Conservation (phyloP, 2,329 filamentous ascomycete genomes). For the Fusarium sp. region DNA sequence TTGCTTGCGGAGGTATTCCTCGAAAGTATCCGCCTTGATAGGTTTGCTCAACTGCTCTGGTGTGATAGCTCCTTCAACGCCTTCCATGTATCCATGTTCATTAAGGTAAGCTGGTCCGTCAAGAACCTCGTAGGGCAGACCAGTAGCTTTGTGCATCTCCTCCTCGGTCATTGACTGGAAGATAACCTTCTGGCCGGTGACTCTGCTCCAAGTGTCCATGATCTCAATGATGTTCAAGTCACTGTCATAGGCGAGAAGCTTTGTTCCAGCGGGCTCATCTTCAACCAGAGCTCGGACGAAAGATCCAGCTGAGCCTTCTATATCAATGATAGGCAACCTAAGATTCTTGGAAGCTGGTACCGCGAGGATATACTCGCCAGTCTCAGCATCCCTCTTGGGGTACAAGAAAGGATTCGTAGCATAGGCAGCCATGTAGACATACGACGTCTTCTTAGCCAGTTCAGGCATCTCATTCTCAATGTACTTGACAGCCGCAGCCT, state of each 20-base stretch:
- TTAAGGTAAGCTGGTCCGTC: conserved; percentile 47
- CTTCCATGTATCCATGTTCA: conserved; percentile 55
- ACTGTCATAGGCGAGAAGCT: conserved; percentile 56
- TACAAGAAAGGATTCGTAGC: conserved; percentile 35
- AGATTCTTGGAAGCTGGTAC: conserved; percentile 40
- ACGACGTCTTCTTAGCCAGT: conserved; percentile 52
- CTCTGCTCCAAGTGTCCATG: conserved; percentile 47
- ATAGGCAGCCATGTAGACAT: conserved; percentile 40
- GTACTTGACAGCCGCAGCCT: conserved; percentile 58
- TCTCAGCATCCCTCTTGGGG: conserved; percentile 38
- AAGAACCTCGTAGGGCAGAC: conserved; percentile 50
- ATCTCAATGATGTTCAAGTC: conserved; percentile 47
- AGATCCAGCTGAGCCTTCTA: conserved; percentile 50
- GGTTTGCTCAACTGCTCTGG: conserved; percentile 51
- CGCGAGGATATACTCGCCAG: conserved; percentile 45
- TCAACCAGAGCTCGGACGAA: conserved; percentile 57
- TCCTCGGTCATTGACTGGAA: conserved; percentile 44
- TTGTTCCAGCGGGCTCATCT: conserved; percentile 50
- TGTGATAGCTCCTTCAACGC: conserved; percentile 49
- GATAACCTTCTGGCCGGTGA: conserved; percentile 49
- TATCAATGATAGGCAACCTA: conserved; percentile 53
- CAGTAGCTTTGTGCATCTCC: conserved; percentile 47
- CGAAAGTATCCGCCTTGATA: conserved; percentile 42
- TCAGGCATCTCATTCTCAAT: conserved; percentile 52
- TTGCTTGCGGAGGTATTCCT: conserved; percentile 44